Evolutionary conservation across 257 asterid species (phyloP).

Genomic region (Cordia subcordata): DNA sequence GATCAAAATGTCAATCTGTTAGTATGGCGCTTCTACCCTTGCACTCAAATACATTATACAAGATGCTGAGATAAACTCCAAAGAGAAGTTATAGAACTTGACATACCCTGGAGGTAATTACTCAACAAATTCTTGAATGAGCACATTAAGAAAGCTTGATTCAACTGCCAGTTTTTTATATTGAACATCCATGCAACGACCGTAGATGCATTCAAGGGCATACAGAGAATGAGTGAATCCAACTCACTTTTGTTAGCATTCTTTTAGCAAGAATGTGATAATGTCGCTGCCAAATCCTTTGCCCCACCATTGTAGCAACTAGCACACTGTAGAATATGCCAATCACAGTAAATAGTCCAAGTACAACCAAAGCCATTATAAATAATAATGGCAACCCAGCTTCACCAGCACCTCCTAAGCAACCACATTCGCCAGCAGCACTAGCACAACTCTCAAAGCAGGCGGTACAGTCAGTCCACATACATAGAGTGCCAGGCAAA

Average conservation of each 20-base stretch:
- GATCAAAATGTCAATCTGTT: too few relatives aligned
- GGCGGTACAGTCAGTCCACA: slow-evolving; percentile 97
- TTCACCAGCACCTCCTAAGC: slow-evolving; percentile 97
- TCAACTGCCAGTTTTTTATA: neutral
- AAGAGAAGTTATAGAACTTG: too few relatives aligned
- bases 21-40: too few relatives aligned
- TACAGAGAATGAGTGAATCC: neutral
- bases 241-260: slow-evolving; percentile 85
- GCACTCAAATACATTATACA: too few relatives aligned
- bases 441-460: slow-evolving; percentile 91
- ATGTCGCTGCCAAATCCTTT: slow-evolving; percentile 97
- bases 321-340: slow-evolving; percentile 87
- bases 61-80: too few relatives aligned
- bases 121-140: too few relatives aligned
- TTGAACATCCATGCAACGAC: neutral
- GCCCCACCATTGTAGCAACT: slow-evolving; percentile 95
- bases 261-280: slow-evolving; percentile 94
- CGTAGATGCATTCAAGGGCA: neutral
- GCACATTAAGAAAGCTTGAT: too few relatives aligned
- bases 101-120: too few relatives aligned
- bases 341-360: slow-evolving; percentile 80
- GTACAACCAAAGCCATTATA: slow-evolving; percentile 70
- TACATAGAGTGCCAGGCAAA: slow-evolving; percentile 95
- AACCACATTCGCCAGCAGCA: slow-evolving; percentile 81
- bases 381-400: slow-evolving; percentile 82